These are phyloP conservation scores for Aspergillus hancockii DNA, from an alignment of 495 filamentous ascomycete genomes.

Conservation along the genomic window DNA sequence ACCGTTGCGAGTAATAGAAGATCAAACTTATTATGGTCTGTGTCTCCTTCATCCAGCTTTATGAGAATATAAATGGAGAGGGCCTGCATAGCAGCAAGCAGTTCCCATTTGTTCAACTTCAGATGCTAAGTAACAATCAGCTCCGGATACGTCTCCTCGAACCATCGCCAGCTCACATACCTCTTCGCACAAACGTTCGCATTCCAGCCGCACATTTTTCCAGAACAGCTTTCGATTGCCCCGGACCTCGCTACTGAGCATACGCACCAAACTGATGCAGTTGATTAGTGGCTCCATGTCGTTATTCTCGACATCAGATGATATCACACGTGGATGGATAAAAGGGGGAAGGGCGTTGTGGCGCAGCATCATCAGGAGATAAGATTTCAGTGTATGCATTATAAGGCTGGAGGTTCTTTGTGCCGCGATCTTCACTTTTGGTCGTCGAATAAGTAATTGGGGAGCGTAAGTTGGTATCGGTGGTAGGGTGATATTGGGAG, in stretches of 20 bases:
- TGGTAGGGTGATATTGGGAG: constrained; percentile 3
- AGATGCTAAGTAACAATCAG: constrained; percentile 26
- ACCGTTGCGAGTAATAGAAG: constrained; percentile 36
- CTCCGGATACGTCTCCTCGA: not conserved
- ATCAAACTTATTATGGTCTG: constrained; percentile 44
- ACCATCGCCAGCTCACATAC: constrained; percentile 26
- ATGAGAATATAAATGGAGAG: constrained; percentile 44
- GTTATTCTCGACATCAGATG: constrained; percentile 21
- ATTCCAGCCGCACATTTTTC: constrained; percentile 45
- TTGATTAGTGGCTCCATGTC: constrained; percentile 44
- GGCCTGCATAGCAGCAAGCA: constrained; percentile 47
- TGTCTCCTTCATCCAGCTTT: constrained; percentile 45
- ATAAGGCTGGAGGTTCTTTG: constrained; percentile 42
- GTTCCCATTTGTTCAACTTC: constrained; percentile 35
- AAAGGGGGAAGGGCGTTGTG: constrained; percentile 38
- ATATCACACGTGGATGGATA: constrained; percentile 25
- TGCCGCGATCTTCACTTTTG: constrained; percentile 25
- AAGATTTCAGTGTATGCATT: constrained; percentile 44
- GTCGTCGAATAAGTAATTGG: constrained; percentile 34
- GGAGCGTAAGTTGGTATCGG: constrained; percentile 23
- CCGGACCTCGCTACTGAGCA: constrained; percentile 30
- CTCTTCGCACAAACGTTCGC: constrained; percentile 40
- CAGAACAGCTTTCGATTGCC: constrained; percentile 48
- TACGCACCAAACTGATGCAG: constrained; percentile 35
- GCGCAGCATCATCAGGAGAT: constrained; percentile 40